A percentile compares a stretch with the other conserved stretches of the same genome.
Evolutionary conservation across 257 asterid species (phyloP).

Genomic region (Hygrophila difformis): DNA sequence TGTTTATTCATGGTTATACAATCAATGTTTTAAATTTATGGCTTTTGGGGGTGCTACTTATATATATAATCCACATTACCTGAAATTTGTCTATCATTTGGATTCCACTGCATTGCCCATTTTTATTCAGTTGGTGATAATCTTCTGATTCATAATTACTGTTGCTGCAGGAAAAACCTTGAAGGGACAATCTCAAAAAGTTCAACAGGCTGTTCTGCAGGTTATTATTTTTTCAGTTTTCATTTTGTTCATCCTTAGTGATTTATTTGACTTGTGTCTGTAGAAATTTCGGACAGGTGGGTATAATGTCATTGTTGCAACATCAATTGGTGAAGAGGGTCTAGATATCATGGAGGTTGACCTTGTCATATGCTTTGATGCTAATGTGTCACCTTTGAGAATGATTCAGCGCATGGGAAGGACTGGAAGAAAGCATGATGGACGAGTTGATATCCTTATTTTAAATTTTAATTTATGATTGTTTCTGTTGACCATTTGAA

Average conservation of each 20-base stretch:
- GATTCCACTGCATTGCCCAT: background rate
- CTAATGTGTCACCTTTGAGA: conserved; percentile 91
- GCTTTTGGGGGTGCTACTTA: too few species aligned
- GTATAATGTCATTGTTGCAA: conserved; percentile 89
- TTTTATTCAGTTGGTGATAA: conserved; percentile 1
- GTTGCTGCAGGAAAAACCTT: conserved; percentile 58
- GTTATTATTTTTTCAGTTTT: conserved; percentile 26
- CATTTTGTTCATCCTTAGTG: conserved; percentile 13
- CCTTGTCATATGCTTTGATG: conserved; percentile 94
- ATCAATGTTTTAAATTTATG: too few species aligned
- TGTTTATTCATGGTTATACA: background rate
- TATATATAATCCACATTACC: too few species aligned
- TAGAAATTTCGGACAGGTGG: conserved; percentile 96
- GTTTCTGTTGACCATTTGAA: conserved; percentile 6
- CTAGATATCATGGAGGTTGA: conserved; percentile 98
- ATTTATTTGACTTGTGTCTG: conserved; percentile 36
- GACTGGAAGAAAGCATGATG: conserved; percentile 91
- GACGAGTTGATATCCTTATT: conserved; percentile 96
- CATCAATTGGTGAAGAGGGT: conserved; percentile 97
- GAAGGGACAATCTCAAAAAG: conserved; percentile 97
- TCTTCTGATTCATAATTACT: conserved; percentile 12
- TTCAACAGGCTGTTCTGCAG: conserved; percentile 96
- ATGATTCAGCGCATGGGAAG: conserved; percentile 99
- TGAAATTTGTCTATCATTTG: conserved; percentile 1
- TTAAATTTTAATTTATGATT: conserved; percentile 15